A percentile compares a stretch with the other conserved stretches of the same genome.
Evolutionary conservation across 129 eudicot genomes (phyloP).

Genomic region (Apium graveolens): DNA sequence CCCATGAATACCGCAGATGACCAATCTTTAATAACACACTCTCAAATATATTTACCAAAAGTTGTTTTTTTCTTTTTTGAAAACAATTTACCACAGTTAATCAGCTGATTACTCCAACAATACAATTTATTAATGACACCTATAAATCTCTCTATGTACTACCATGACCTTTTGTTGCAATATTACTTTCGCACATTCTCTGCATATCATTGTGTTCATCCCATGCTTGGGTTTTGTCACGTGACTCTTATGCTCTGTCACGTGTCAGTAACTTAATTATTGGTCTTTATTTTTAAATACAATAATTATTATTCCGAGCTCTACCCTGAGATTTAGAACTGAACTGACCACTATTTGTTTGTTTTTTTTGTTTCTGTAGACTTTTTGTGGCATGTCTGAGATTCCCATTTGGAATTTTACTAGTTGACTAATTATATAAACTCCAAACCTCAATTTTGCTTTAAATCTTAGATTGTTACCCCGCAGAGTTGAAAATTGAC

Average conservation of each 20-base stretch:
- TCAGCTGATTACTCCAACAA: background rate
- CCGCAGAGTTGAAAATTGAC: background rate
- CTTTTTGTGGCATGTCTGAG: background rate
- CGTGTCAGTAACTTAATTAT: background rate
- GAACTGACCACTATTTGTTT: background rate
- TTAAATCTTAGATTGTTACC: background rate
- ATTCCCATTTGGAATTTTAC: background rate
- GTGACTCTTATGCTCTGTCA: slow-evolving; percentile 2
- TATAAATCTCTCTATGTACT: background rate
- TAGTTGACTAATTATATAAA: slow-evolving; percentile 5
- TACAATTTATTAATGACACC: background rate
- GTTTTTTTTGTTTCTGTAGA: background rate
- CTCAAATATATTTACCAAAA: background rate
- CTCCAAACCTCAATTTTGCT: background rate
- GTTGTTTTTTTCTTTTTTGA: too few relatives aligned
- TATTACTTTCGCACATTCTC: slow-evolving; percentile 6
- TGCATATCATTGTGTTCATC: slow-evolving; percentile 9
- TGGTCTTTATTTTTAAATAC: background rate
- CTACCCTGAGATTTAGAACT: background rate
- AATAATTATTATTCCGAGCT: background rate
- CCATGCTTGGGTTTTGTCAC: slow-evolving; percentile 8
- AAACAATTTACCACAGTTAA: too few relatives aligned
- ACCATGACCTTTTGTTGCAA: background rate
- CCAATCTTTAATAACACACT: background rate
- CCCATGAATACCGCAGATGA: too few relatives aligned